A percentile compares a stretch with the other conserved stretches of the same genome.
These are phyloP conservation scores for Cymodocea nodosa DNA, from an alignment of 116 monocot genomes.

Conservation along the genomic window DNA sequence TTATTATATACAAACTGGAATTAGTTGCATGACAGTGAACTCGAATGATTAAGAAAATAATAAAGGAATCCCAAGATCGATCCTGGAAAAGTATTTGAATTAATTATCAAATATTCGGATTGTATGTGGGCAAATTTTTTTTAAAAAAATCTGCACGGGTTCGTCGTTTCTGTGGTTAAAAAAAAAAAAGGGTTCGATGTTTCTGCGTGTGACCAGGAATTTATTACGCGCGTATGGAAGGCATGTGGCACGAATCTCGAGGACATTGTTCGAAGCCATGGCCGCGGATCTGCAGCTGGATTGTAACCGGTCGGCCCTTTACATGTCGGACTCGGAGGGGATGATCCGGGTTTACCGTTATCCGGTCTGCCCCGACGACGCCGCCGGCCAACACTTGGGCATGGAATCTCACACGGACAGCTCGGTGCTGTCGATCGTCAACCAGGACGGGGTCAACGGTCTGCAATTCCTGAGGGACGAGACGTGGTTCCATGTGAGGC, in stretches of 20 bases:
- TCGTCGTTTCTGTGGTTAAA: no score
- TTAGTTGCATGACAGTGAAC: no score
- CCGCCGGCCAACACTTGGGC: constrained; percentile 22
- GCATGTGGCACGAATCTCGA: constrained; percentile 38
- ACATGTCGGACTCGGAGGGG: constrained; percentile 23
- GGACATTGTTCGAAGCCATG: constrained; percentile 29
- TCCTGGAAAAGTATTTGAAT: no score
- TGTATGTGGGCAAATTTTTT: no score
- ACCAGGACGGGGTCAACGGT: constrained; percentile 35
- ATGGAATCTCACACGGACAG: constrained; percentile 60
- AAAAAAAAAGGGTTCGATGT: no score
- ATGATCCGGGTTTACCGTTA: constrained; percentile 39
- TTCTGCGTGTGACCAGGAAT: constrained; percentile 4
- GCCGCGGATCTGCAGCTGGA: constrained; percentile 21
- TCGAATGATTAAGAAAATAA: no score
- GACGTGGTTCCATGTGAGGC: constrained; percentile 28
- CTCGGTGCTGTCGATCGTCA: constrained; percentile 38
- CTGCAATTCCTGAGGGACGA: constrained; percentile 29
- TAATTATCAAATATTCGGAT: no score
- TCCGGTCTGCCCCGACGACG: constrained; percentile 16
- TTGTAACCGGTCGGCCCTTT: neutral
- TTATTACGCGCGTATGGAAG: constrained; percentile 19
- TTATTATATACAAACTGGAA: no score
- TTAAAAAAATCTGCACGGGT: no score
- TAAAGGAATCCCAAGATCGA: no score